phyloP scores from a whole-genome alignment of 441 rosid genomes.

The Theobroma grandiflorum region DNA sequence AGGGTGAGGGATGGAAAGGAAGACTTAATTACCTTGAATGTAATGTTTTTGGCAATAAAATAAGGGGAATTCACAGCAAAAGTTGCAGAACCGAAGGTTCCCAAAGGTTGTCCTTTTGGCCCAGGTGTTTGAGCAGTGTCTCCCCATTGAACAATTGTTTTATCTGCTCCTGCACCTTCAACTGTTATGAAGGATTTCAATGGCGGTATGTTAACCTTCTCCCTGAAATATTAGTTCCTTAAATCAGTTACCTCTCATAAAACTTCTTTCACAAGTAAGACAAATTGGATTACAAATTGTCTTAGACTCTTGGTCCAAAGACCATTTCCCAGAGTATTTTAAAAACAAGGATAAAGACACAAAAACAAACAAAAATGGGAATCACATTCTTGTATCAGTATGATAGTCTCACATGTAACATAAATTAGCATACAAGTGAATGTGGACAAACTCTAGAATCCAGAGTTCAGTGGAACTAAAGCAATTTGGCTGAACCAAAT shows the following conservation, averaged over 20 bases:
- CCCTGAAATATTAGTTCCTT: conserved; percentile 49
- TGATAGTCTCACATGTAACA: neutral
- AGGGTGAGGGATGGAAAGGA: neutral
- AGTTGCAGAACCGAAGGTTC: conserved; percentile 85
- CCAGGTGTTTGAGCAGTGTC: conserved; percentile 95
- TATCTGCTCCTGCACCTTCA: conserved; percentile 94
- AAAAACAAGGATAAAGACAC: conserved; percentile 34
- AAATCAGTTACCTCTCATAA: neutral
- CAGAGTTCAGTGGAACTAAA: conserved; percentile 24
- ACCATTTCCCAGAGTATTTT: conserved; percentile 21
- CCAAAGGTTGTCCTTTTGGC: conserved; percentile 70
- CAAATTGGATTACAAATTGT: conserved; percentile 4
- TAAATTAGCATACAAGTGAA: conserved; percentile 27
- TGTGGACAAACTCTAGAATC: conserved; percentile 40
- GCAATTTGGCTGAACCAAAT: conserved; percentile 31
- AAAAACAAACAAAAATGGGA: conserved; percentile 35
- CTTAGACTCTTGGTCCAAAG: conserved; percentile 23
- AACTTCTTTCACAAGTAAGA: neutral
- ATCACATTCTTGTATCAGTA: conserved; percentile 18
- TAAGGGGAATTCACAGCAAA: conserved; percentile 89
- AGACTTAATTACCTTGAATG: conserved; percentile 69
- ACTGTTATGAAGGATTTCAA: conserved; percentile 87
- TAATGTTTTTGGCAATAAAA: conserved; percentile 92
- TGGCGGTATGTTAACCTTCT: conserved; percentile 86
- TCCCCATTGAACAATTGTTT: conserved; percentile 91